Base-by-base conservation (phyloP, 2,329 filamentous ascomycete genomes). In the Didymellaceae sp. region DNA sequence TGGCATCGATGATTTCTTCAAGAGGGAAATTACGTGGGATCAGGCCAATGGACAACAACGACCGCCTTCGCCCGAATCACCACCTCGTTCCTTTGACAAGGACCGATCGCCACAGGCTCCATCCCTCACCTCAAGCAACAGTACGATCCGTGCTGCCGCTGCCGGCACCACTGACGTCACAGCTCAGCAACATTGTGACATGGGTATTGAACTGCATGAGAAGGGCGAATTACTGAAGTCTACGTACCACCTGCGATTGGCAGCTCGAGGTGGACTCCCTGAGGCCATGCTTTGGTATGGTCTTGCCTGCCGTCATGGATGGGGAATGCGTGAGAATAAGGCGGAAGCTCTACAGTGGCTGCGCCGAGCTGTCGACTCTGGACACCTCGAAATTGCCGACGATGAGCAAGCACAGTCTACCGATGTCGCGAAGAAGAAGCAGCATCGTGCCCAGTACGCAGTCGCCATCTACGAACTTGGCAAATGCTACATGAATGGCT, bases 271-370 rank as follows among this genome's bases (percentile, higher is more conserved):
- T 48, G 90, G 91, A 37, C 84, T 96, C 50, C 90, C 94, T 0
- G 96, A 93, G 0, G 94, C 88, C 17, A 99, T 99, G 94, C 83
- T 99, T 10, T 80, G 97, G 24, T 99, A 97, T 72, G 94, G 93
- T 5, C 81, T 99, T 26, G 94, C 94, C 9, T 97, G 93, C 68
- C 85, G 94, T 40, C 94, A 99, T 69, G 94, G 94, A 39, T 99
- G 94, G 94, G 94, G 94, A 14, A 97, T 97, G 90, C 87, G 92
- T 8, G 84, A 91, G 6, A 97, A 96, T 71, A 91, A 91, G 66
- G 82, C 82, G 38, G 94, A 99, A 74, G 94, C 91, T 6, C 89
- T 97, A 0, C 83, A 88, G 62, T 99, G 94, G 94, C 78, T 99
- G 48, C 86, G 91, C 35, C 94, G 92, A 70, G 94, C 94, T 3